phyloP scores from a whole-genome alignment of 352 stramenopile genomes.

The Pythium phragmiticola region DNA sequence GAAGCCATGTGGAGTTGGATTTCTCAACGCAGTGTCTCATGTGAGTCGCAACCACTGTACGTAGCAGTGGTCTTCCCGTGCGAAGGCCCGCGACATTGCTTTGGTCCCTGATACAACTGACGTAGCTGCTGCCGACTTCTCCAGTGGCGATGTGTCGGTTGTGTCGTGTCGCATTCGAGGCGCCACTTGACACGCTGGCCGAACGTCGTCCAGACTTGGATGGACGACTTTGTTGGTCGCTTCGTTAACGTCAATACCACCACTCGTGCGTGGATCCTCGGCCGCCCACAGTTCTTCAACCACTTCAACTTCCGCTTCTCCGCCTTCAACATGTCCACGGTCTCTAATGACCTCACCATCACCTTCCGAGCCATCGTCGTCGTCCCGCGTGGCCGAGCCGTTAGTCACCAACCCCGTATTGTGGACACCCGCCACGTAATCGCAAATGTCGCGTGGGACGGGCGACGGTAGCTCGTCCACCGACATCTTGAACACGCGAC shows the following conservation, averaged over 20 bases:
- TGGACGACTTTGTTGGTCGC: background rate
- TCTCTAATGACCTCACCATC: background rate
- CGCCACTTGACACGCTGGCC: background rate
- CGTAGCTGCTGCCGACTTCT: background rate
- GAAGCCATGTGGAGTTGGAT: too few species aligned
- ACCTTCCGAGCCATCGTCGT: background rate
- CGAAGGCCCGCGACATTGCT: background rate
- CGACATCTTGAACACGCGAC: constrained; percentile 67
- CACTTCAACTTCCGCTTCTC: constrained; percentile 5
- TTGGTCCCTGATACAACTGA: background rate
- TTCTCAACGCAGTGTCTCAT: background rate
- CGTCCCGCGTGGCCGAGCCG: background rate
- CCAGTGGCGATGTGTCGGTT: background rate
- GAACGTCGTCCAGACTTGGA: background rate
- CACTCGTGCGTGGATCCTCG: background rate
- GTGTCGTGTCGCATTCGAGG: background rate
- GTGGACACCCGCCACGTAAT: constrained; percentile 27
- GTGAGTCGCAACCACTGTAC: constrained; percentile 19
- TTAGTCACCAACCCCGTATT: background rate
- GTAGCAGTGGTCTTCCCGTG: constrained; percentile 30
- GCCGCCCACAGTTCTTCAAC: constrained; percentile 9
- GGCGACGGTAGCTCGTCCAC: constrained; percentile 49
- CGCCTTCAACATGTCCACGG: constrained; percentile 1
- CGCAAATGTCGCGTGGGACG: constrained; percentile 45
- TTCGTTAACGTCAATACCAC: constrained; percentile 16